Evolutionary conservation across 805 yeast genomes (phyloP), one percentile per base, ranked within the genome.

Genomic region (Hanseniaspora jakobsenii): DNA sequence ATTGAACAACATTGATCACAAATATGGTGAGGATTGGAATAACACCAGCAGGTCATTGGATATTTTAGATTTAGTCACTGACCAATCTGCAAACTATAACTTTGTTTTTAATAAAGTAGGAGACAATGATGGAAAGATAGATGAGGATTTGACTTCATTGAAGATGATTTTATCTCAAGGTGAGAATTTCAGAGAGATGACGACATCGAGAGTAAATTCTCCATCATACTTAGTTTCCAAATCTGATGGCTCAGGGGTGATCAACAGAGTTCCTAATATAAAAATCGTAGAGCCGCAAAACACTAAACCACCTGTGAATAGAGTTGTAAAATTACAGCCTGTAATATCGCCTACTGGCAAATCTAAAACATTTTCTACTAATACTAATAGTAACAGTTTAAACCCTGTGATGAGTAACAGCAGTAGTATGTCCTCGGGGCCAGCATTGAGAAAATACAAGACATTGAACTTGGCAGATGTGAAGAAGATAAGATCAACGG

Each of bases 1-100:
- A 14, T 17, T 58, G 9, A 23, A 42, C 4, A 27, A 34, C 6
- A 30, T 53, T 9, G 52, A 52, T 2, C 13, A 34, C 17, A 42
- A 50, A 18, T 18, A 40, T 23, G 34, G 32, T 2, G 36, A 22
- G 17, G 28, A 35, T 27, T 24, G 6, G 10, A 16, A 29, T 2
- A 28, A 42, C 30, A 22, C 21, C 4, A 10, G 22, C 4, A 42
- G 34, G n/a, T 42, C 46, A 2, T 12, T 35, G 24, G 39, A 42
- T n/a, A 42, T 35, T 17, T 17, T 19, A 29, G 46, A 42, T 14
- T 35, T 42, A 22, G 27, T 42, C 8, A 39, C 30, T 22, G 39
- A 42, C 8, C 46, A 42, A 19, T 42, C 46, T 23, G 46, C 46
- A 18, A 42, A 42, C n/a, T 42, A 42, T 26, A 42, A 42, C 17